Percentiles rank a stretch among this genome's conserved stretches.
These are phyloP conservation scores for Hymenoscyphus fraxineus DNA, from an alignment of 2,329 filamentous ascomycete species.

Conservation along the genomic window DNA sequence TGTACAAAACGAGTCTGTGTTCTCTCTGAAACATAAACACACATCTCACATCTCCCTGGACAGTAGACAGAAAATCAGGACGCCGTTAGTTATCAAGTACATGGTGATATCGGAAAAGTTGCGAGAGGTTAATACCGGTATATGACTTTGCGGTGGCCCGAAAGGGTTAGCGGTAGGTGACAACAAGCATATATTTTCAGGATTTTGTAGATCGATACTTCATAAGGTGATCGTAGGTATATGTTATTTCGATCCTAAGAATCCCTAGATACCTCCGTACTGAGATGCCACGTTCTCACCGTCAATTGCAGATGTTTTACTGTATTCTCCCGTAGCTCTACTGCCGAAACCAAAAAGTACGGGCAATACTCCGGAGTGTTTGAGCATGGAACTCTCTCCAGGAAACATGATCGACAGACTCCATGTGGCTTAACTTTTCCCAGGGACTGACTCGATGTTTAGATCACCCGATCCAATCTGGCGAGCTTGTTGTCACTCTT, in stretches of 20 bases:
- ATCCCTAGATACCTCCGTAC: background rate
- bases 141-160: background rate
- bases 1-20: too few relatives aligned
- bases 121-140: background rate
- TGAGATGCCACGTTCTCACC: background rate
- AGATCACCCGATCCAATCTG: conserved; percentile 11
- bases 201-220: conserved; percentile 1
- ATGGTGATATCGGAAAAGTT: background rate
- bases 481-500: conserved; percentile 1
- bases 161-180: background rate
- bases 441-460: conserved; percentile 13
- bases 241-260: background rate
- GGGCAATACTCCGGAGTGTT: conserved; percentile 4
- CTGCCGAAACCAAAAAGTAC: background rate
- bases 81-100: background rate
- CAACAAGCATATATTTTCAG: background rate
- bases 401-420: conserved; percentile 21
- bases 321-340: background rate
- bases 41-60: too few relatives aligned
- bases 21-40: too few relatives aligned
- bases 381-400: background rate
- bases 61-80: background rate
- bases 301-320: background rate
- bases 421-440: conserved; percentile 9
- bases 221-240: background rate